Conservation (phyloP, 164 flowering plant genomes). For the Piper betle region DNA sequence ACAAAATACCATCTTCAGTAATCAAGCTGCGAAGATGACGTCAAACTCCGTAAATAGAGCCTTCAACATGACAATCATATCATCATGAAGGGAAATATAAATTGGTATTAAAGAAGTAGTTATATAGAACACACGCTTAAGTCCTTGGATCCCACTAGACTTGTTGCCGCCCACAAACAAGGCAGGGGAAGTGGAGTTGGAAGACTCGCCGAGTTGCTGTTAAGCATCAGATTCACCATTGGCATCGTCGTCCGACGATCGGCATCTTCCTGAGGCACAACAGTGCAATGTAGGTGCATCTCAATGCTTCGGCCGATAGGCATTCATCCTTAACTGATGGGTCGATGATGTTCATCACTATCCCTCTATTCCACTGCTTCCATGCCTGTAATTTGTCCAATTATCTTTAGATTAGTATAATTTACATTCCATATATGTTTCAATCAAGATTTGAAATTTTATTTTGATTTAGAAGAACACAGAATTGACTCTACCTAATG, state of each 20-base stretch:
- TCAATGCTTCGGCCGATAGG: background rate
- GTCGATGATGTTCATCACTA: constrained; percentile 1
- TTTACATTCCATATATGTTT: background rate
- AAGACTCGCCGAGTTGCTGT: constrained; percentile 17
- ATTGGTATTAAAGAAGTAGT: too few species aligned
- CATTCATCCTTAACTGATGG: background rate
- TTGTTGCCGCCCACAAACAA: background rate
- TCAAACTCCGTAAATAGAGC: too few species aligned
- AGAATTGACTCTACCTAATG: too few species aligned
- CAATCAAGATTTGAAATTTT: background rate
- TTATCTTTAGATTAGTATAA: background rate
- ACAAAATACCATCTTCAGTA: too few species aligned
- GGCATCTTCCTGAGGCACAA: constrained; percentile 9
- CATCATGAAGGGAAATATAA: too few species aligned
- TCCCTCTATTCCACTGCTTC: constrained; percentile 4
- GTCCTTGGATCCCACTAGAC: background rate
- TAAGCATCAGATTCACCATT: constrained; percentile 1
- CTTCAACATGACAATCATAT: too few species aligned
- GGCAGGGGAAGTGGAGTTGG: constrained; percentile 18
- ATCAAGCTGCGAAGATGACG: too few species aligned
- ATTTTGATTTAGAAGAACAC: background rate
- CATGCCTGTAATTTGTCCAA: background rate
- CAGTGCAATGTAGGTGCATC: constrained; percentile 2
- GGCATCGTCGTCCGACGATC: constrained; percentile 2
- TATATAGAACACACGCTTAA: too few species aligned